Percentiles rank a stretch among this genome's conserved stretches.
phyloP scores from a whole-genome alignment of 2,329 filamentous ascomycete species.

The Pseudonectria foliicola region DNA sequence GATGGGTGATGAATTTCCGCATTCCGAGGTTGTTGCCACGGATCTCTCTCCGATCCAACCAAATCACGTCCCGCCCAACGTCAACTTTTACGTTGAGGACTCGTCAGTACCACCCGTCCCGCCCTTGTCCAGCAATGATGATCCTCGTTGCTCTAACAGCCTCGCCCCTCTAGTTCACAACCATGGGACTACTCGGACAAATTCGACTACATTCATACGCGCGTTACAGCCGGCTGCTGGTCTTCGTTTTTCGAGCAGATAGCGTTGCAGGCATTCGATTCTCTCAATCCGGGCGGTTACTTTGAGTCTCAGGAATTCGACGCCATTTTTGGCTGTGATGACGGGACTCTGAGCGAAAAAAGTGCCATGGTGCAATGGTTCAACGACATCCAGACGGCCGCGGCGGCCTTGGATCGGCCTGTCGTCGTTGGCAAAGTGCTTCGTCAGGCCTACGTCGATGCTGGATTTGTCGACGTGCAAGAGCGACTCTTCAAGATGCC shows the following conservation, averaged over 20 bases:
- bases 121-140: no score
- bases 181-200: constrained; percentile 46
- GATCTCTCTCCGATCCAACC: constrained; percentile 65
- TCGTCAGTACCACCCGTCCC: constrained; percentile 25
- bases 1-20: constrained; percentile 55
- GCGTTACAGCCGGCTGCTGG: constrained; percentile 44
- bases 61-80: constrained; percentile 59
- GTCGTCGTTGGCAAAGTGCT: constrained; percentile 28
- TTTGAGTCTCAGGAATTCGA: constrained; percentile 47
- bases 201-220: constrained; percentile 49
- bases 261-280: constrained; percentile 44
- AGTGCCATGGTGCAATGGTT: constrained; percentile 34
- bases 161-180: constrained; percentile 30
- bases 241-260: constrained; percentile 40
- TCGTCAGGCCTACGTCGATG: constrained; percentile 34
- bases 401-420: constrained; percentile 30
- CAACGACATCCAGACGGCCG: constrained; percentile 33
- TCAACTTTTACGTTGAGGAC: constrained; percentile 69
- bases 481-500: constrained; percentile 48
- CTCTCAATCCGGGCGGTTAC: constrained; percentile 45
- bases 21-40: constrained; percentile 52
- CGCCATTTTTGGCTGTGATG: constrained; percentile 34
- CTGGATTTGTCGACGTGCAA: constrained; percentile 49
- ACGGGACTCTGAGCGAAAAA: constrained; percentile 34
- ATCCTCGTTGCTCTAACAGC: no score